These are phyloP conservation scores for Ophiostoma sp. DNA, from an alignment of 2,329 filamentous ascomycete genomes.

Conservation along the genomic window DNA sequence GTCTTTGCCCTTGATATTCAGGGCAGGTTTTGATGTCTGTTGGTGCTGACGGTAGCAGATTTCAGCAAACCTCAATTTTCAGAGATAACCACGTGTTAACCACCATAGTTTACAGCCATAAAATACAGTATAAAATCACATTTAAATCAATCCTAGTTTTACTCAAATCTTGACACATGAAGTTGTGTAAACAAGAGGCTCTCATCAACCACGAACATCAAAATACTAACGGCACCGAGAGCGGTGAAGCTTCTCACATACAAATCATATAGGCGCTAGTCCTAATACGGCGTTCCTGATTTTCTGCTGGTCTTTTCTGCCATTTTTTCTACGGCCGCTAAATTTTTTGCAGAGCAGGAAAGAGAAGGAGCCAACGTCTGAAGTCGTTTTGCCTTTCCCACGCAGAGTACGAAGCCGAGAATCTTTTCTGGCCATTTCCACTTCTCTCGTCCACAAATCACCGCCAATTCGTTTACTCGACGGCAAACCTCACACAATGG, in stretches of 20 bases:
- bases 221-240: conserved; percentile 7
- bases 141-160: background rate
- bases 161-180: no score
- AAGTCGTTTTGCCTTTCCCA: background rate
- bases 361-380: background rate
- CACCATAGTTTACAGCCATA: no score
- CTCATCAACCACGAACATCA: background rate
- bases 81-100: background rate
- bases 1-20: background rate
- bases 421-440: background rate
- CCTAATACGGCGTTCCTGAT: conserved; percentile 26
- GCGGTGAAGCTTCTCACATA: conserved; percentile 5
- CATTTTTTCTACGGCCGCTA: conserved; percentile 25
- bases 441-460: background rate
- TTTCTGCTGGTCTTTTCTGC: conserved; percentile 22
- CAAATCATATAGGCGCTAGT: background rate
- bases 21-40: background rate
- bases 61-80: background rate
- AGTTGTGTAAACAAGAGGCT: no score
- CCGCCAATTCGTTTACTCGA: background rate
- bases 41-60: background rate
- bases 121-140: background rate
- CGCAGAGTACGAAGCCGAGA: background rate
- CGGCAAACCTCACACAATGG: conserved; percentile 41
- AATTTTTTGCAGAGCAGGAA: conserved; percentile 16